Base-by-base conservation (phyloP, 2,329 filamentous ascomycete genomes). In the Fusarium albidum region DNA sequence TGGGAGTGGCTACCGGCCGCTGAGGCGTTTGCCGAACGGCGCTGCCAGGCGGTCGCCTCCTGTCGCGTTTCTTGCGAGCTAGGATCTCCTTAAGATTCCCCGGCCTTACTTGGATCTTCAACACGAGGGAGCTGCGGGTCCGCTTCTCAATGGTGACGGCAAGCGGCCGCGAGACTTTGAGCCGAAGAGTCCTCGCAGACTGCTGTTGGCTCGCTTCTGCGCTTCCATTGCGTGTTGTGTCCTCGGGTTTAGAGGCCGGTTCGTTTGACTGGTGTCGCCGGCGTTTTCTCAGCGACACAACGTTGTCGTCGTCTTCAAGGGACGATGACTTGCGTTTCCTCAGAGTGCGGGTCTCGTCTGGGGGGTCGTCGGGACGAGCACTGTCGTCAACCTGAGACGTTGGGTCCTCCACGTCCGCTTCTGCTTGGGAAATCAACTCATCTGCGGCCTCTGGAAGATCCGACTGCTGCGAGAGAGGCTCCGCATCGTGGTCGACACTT, bases 291-390 rank as follows among this genome's bases (percentile, higher is more conserved):
- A 81, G 69, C 1, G 79, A 76, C 52, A 78, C 73, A 13, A 76
- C 73, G 13, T 77, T 77, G 61, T 89, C 81, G 58, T 91, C 79
- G 59, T 75, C 78, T 41, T 88, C 86, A 11, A 83, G 79, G 4
- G 90, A 89, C 1, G 91, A 92, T 14, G 91, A 88, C 72, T 94
- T 96, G 47, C 93, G 86, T 75, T 96, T 96, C 55, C 93, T 84
- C 54, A 96, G 77, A 27, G 90, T 84, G 46, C 92, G 87, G 9
- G 91, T 87, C 38, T 88, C 90, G 71, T 94, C 63, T 3, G 39
- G 40, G 3, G 51, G 49, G 13, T 62, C 60, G 3, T 57, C 58
- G 11, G 52, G 42, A 9, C 39, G 42, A 18, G 26, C 49, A 7
- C 26, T 37, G 9, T 61, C 52, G 14, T 59, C 52, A 15, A 49